Evolutionary conservation across 306 rosid species (phyloP).

Genomic region (Erythrophleum fordii): DNA sequence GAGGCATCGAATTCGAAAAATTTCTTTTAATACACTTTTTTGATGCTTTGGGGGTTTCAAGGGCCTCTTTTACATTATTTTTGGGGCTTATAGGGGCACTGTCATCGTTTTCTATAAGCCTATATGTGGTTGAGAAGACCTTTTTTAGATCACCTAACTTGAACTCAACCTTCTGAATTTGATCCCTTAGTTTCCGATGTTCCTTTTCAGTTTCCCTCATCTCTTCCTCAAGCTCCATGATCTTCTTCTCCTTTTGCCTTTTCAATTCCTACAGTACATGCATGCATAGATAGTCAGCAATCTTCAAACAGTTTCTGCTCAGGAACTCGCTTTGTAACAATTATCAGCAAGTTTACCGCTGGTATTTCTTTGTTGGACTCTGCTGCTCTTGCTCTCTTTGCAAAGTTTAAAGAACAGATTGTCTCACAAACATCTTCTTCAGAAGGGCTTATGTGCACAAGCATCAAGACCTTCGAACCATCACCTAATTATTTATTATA

Average conservation of each 20-base stretch:
- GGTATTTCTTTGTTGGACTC: constrained; percentile 69
- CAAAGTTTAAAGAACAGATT: constrained; percentile 84
- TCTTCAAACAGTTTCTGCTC: constrained; percentile 24
- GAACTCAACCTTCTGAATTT: constrained; percentile 59
- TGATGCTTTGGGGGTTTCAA: constrained; percentile 50
- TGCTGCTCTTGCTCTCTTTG: constrained; percentile 81
- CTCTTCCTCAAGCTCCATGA: constrained; percentile 65
- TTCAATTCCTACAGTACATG: constrained; percentile 67
- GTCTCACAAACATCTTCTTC: constrained; percentile 88
- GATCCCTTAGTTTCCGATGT: constrained; percentile 53
- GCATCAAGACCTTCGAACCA: constrained; percentile 91
- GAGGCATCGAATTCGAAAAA: constrained; percentile 65
- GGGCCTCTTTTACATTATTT: constrained; percentile 54
- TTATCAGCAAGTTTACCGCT: constrained; percentile 51
- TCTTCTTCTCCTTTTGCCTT: constrained; percentile 71
- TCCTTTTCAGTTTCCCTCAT: constrained; percentile 77
- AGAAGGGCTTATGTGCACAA: constrained; percentile 85
- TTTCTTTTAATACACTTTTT: constrained; percentile 47
- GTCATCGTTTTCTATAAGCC: constrained; percentile 48
- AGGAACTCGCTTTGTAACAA: constrained; percentile 30
- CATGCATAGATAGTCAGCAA: constrained; percentile 30
- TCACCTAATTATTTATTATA: constrained; percentile 60
- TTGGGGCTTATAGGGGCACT: constrained; percentile 41
- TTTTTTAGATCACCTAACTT: constrained; percentile 56
- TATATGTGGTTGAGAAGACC: constrained; percentile 42